These are phyloP conservation scores for Fremontodendron californicum DNA, from an alignment of 345 rosid species.

Conservation along the genomic window DNA sequence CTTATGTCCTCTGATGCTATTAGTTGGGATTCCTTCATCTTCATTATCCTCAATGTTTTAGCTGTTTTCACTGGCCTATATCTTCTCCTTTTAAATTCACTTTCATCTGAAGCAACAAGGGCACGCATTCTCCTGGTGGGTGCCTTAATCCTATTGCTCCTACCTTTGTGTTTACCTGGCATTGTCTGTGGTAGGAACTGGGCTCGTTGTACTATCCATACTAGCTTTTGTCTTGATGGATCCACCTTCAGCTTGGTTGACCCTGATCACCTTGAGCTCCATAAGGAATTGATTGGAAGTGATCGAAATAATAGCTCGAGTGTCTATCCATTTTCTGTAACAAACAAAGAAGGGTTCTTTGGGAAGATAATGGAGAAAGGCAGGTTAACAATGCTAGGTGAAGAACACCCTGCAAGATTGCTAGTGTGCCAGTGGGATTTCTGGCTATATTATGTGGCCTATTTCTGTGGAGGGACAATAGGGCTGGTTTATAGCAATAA, in stretches of 20 bases:
- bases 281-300: slow-evolving; percentile 37
- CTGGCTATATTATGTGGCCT: slow-evolving; percentile 71
- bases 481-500: slow-evolving; percentile 86
- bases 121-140: slow-evolving; percentile 53
- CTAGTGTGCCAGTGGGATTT: slow-evolving; percentile 61
- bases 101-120: slow-evolving; percentile 26
- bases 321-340: not conserved
- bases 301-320: slow-evolving; percentile 10
- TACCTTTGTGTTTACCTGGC: slow-evolving; percentile 64
- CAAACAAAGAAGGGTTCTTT: slow-evolving; percentile 22
- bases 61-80: slow-evolving; percentile 69
- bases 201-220: slow-evolving; percentile 25
- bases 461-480: slow-evolving; percentile 75
- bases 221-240: slow-evolving; percentile 18
- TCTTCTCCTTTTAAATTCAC: slow-evolving; percentile 52
- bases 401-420: slow-evolving; percentile 56
- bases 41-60: slow-evolving; percentile 45
- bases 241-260: slow-evolving; percentile 43
- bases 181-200: slow-evolving; percentile 50
- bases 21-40: slow-evolving; percentile 42
- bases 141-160: slow-evolving; percentile 43
- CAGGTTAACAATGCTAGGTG: slow-evolving; percentile 53
- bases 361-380: slow-evolving; percentile 39
- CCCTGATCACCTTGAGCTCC: slow-evolving; percentile 46
- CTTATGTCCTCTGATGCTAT: slow-evolving; percentile 25